Conservation (phyloP, 768 basidiomycete species). For the Jaapia argillacea region DNA sequence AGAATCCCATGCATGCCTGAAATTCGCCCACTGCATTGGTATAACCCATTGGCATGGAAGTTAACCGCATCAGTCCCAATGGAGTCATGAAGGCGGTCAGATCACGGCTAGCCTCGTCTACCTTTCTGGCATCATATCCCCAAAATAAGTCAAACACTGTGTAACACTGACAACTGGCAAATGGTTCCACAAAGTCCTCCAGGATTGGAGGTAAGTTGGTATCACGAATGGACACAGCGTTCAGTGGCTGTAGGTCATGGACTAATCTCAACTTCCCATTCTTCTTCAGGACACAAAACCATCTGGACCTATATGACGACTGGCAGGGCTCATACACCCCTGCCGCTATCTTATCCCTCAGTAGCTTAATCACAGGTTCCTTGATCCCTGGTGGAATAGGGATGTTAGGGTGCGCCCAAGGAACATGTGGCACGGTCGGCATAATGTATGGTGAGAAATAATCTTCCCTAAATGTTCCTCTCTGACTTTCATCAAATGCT, state of each 20-base stretch:
- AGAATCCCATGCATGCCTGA: conserved; percentile 11
- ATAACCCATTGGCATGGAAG: conserved; percentile 9
- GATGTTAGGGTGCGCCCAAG: conserved; percentile 24
- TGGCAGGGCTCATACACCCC: conserved; percentile 27
- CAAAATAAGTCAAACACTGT: conserved; percentile 9
- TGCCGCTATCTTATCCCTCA: conserved; percentile 22
- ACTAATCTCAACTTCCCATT: conserved; percentile 22
- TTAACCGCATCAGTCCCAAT: conserved; percentile 7
- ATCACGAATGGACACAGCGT: conserved; percentile 26
- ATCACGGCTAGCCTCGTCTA: conserved; percentile 6
- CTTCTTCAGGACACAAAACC: conserved; percentile 30
- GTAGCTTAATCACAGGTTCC: conserved; percentile 18
- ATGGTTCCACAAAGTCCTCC: conserved; percentile 19
- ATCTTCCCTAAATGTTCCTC: conserved; percentile 12
- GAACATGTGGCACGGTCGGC: conserved; percentile 22
- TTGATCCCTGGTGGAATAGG: conserved; percentile 26
- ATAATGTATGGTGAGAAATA: conserved; percentile 20
- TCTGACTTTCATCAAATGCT: conserved; percentile 13
- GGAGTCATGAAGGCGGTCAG: conserved; percentile 12
- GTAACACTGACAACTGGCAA: conserved; percentile 9
- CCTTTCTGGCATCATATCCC: conserved; percentile 7
- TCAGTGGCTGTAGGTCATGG: conserved; percentile 28
- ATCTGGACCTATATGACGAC: conserved; percentile 24
- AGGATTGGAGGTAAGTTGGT: conserved; percentile 23
- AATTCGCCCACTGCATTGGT: conserved; percentile 15